These are phyloP conservation scores for Talaromyces stipitatus DNA, from an alignment of 495 filamentous ascomycete genomes.

Conservation along the genomic window DNA sequence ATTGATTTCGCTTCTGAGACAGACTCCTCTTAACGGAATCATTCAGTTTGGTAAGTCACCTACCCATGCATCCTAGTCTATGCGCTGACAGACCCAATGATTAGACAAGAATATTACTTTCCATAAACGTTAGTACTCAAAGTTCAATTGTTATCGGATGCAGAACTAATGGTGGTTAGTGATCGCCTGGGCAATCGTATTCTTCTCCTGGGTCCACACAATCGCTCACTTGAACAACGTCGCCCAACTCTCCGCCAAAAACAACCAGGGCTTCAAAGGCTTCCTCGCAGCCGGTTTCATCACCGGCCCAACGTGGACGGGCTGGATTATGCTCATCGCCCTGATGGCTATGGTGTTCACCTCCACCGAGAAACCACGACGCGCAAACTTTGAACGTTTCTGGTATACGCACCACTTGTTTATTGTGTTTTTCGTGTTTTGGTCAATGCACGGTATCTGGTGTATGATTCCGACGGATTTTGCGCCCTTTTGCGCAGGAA, in stretches of 20 bases:
- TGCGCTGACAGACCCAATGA: conserved; percentile 7
- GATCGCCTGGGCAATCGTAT: conserved; percentile 71
- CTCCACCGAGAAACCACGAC: conserved; percentile 58
- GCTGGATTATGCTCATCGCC: conserved; percentile 66
- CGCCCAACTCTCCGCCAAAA: conserved; percentile 61
- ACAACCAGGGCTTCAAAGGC: conserved; percentile 64
- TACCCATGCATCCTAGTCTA: not conserved
- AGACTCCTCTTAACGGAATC: conserved; percentile 69
- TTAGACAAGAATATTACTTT: conserved; percentile 72
- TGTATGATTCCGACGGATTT: conserved; percentile 76
- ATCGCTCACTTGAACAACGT: conserved; percentile 78
- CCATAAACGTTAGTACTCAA: conserved; percentile 48
- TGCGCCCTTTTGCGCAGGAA: conserved; percentile 59
- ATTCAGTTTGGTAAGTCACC: conserved; percentile 56
- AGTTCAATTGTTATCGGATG: not conserved
- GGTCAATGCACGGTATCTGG: conserved; percentile 72
- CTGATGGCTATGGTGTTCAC: conserved; percentile 62
- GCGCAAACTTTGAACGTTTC: conserved; percentile 70
- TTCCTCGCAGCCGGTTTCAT: conserved; percentile 62
- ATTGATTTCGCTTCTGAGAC: conserved; percentile 64
- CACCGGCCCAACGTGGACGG: conserved; percentile 71
- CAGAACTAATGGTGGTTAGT: conserved; percentile 18
- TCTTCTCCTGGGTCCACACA: conserved; percentile 75
- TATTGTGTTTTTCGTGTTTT: conserved; percentile 74
- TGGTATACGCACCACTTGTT: conserved; percentile 77